Base-by-base conservation (phyloP, 768 basidiomycete genomes). In the Lepiota brunneoincarnata region DNA sequence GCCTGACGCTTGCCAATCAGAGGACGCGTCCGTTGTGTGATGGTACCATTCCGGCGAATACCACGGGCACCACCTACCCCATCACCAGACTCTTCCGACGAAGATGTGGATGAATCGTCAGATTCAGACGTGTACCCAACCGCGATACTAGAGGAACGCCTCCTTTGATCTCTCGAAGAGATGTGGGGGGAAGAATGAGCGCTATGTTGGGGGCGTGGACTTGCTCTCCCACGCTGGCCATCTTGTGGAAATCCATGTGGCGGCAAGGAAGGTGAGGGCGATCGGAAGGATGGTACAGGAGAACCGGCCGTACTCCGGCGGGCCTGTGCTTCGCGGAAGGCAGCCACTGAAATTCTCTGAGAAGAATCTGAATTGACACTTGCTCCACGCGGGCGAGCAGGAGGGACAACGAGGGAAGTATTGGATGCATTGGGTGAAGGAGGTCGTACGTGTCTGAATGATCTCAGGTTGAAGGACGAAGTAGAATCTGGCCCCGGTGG, bases 271-370 rank as follows among this genome's bases (percentile, higher is more conserved):
- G 72, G 70, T 56, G 68, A 72, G 26, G 73, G 72, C 10, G 72
- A 77, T 42, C 70, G 75, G 59, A 72, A 74, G 34, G 73, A 80
- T 26, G 84, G 79, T 0, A 69, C 75, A 9, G 87, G 87, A 0
- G 86, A 87, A 49, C 78, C 80, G 11, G 85, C 75, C 23, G 75
- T 67, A 59, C 83, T 84, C 44, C 84, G 75, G 38, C 87, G 72
- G 3, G 87, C 85, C 52, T 89, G 86, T 17, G 80, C 87, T 72
- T 91, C 89, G 50, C 86, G 81, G 64, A 91, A 91, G 2, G 89
- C 89, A 2, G 87, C 89, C 28, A 91, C 84, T 6, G 87, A 87
- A 21, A 91, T 91, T 49, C 87, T 80, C 58, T 89, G 88, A 1
- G 84, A 83, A 4, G 82, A 73, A 37, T 88, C 85, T 2, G 86